A percentile compares a stretch with the other conserved stretches of the same genome.
Evolutionary conservation across 2,329 filamentous ascomycete species (phyloP).

Genomic region (Neofusicoccum kwambonambiense): DNA sequence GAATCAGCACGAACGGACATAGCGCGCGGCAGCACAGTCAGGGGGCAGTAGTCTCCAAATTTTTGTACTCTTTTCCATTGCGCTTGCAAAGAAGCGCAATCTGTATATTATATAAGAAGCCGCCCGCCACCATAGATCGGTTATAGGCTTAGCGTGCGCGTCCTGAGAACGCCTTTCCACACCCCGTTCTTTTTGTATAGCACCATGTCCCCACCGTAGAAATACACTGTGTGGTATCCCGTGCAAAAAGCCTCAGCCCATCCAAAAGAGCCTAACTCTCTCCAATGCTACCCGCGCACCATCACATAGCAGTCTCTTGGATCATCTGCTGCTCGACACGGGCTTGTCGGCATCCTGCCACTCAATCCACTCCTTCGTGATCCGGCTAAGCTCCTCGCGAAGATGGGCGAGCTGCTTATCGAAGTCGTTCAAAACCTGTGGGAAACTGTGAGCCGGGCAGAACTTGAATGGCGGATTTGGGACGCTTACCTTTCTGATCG

Average conservation of each 20-base stretch:
- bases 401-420: conserved; percentile 75
- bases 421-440: conserved; percentile 74
- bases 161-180: conserved; percentile 2
- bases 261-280: conserved; percentile 8
- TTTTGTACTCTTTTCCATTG: background rate
- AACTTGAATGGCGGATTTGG: background rate
- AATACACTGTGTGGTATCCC: conserved; percentile 16
- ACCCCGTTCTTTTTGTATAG: conserved; percentile 10
- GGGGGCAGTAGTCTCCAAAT: background rate
- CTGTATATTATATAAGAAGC: conserved; percentile 10
- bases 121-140: background rate
- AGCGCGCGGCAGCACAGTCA: background rate
- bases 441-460: conserved; percentile 22
- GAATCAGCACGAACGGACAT: background rate
- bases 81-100: background rate
- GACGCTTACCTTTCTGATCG: conserved; percentile 68
- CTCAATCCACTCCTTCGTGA: conserved; percentile 59
- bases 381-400: conserved; percentile 62
- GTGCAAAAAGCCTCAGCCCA: conserved; percentile 4
- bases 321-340: conserved; percentile 6
- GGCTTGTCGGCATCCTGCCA: conserved; percentile 42
- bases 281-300: background rate
- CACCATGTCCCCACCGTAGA: conserved; percentile 11
- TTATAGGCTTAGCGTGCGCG: background rate
- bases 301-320: background rate